These are phyloP conservation scores for Fusarium humuli DNA, from an alignment of 2,329 filamentous ascomycete genomes.

Conservation along the genomic window DNA sequence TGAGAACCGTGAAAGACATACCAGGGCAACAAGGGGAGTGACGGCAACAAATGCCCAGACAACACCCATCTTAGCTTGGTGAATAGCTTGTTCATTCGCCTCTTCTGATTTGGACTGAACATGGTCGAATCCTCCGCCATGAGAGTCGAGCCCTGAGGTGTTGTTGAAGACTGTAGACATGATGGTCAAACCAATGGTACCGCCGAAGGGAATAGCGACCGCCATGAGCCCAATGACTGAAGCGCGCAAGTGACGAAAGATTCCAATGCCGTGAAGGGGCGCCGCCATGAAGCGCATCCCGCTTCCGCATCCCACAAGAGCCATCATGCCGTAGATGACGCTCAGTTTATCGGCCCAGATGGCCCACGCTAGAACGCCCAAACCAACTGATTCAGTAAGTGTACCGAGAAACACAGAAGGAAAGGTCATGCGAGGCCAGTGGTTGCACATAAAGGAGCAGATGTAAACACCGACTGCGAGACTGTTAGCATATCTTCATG, in stretches of 20 bases:
- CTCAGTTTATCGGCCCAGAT: constrained; percentile 60
- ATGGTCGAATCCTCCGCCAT: constrained; percentile 42
- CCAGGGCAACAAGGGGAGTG: constrained; percentile 65
- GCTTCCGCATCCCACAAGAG: constrained; percentile 70
- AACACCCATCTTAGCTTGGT: constrained; percentile 62
- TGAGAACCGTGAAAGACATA: constrained; percentile 35
- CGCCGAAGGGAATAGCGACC: constrained; percentile 71
- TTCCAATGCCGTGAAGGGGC: constrained; percentile 71
- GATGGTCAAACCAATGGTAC: constrained; percentile 72
- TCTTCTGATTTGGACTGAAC: constrained; percentile 31
- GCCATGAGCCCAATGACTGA: constrained; percentile 69
- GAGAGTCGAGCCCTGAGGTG: constrained; percentile 48
- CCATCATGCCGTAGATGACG: constrained; percentile 74
- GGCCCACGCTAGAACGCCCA: constrained; percentile 69
- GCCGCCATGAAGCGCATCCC: constrained; percentile 74
- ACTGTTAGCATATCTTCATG: not conserved
- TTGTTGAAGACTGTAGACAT: constrained; percentile 79
- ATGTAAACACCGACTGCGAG: constrained; percentile 63
- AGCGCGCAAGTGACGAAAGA: constrained; percentile 69
- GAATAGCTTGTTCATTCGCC: constrained; percentile 29
- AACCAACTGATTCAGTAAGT: constrained; percentile 67
- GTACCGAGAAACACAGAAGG: constrained; percentile 67
- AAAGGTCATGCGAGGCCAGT: constrained; percentile 71
- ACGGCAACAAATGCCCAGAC: constrained; percentile 74
- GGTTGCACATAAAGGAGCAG: constrained; percentile 70